Evolutionary conservation across 163 green algal genomes (phyloP), one percentile per base, ranked within the genome.

Genomic region (Prototheca cutis): DNA sequence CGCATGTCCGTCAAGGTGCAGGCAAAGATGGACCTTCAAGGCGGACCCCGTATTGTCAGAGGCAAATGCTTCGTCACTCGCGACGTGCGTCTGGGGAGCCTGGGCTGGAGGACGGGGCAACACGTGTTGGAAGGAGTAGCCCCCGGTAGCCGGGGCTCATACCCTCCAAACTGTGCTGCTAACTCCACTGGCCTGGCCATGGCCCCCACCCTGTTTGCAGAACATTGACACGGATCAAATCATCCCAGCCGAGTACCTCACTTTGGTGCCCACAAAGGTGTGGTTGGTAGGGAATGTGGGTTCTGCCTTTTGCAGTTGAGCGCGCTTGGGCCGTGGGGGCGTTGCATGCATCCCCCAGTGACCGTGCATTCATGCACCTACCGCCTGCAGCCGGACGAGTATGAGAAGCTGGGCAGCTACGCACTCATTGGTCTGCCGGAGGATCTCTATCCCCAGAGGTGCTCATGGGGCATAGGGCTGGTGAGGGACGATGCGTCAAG

Each of bases 151-250:
- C n/a, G n/a, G n/a, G n/a, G n/a, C n/a, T n/a, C n/a, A n/a, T n/a
- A n/a, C n/a, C n/a, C n/a, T n/a, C n/a, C n/a, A n/a, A n/a, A n/a
- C n/a, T n/a, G n/a, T n/a, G n/a, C n/a, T n/a, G n/a, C n/a, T n/a
- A n/a, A n/a, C n/a, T n/a, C n/a, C n/a, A n/a, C n/a, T n/a, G n/a
- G n/a, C n/a, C n/a, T n/a, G n/a, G n/a, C n/a, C n/a, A n/a, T n/a
- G n/a, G n/a, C n/a, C n/a, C 1, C 36, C 36, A 21, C 13, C 36
- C 17, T 45, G 36, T 15, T 15, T 45, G 67, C 81, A 96, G 83
- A 97, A 97, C 77, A 96, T 97, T 40, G 90, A 97, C 56, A 97
- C 90, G 0, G 90, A 97, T 60, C 90, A 96, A 57, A 97, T 97
- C 53, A 97, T 97, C 56, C 90, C 90, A n/a, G 90, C 90, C 19